phyloP scores from a whole-genome alignment of 805 yeast species.

The Teunomyces stri region DNA sequence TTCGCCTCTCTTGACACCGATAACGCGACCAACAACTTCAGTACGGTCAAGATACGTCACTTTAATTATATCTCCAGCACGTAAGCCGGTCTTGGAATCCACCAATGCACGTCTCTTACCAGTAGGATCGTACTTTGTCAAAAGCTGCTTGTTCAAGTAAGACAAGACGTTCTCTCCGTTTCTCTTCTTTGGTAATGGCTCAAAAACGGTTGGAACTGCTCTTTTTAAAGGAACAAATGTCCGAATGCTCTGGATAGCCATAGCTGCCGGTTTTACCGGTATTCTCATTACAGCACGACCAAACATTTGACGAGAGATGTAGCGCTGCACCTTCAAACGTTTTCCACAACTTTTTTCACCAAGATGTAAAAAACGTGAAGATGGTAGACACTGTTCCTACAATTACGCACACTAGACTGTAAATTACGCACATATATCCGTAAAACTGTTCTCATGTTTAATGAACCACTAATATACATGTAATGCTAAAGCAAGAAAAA shows the following conservation, averaged over 20 bases:
- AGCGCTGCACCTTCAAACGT: neutral
- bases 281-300: conserved; percentile 7
- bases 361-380: neutral
- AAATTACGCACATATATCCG: neutral
- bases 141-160: conserved; percentile 50
- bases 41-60: conserved; percentile 69
- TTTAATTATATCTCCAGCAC: conserved; percentile 81
- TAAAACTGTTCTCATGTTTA: neutral
- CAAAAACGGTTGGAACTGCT: conserved; percentile 35
- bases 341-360: conserved; percentile 2
- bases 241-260: conserved; percentile 14
- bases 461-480: conserved; percentile 2
- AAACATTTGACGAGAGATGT: conserved; percentile 8
- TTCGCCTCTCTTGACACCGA: conserved; percentile 64
- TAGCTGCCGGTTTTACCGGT: conserved; percentile 5
- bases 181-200: conserved; percentile 50
- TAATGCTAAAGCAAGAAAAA: neutral
- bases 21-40: conserved; percentile 71
- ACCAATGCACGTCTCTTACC: conserved; percentile 64
- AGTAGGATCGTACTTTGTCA: conserved; percentile 62
- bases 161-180: conserved; percentile 44
- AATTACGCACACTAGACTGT: conserved; percentile 6
- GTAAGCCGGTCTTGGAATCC: conserved; percentile 46
- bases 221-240: conserved; percentile 16
- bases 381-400: conserved; percentile 3